Evolutionary conservation across 2,329 filamentous ascomycete genomes (phyloP).

Genomic region (Cryphonectria japonica): DNA sequence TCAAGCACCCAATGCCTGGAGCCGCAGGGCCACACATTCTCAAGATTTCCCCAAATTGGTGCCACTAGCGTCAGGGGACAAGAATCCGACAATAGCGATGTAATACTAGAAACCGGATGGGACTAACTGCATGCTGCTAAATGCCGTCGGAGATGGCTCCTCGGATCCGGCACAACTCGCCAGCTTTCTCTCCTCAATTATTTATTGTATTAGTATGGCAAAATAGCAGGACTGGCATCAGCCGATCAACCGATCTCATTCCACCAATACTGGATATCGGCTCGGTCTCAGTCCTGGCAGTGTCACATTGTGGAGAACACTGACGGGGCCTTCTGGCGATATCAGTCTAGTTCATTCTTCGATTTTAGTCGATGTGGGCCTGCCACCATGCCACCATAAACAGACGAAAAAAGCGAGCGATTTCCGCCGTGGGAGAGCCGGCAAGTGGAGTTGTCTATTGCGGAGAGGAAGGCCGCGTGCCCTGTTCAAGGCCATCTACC

Average conservation of each 20-base stretch:
- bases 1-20: not conserved
- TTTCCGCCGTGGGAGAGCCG: not conserved
- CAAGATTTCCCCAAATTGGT: not conserved
- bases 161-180: conserved; percentile 15
- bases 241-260: conserved; percentile 13
- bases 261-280: conserved; percentile 2
- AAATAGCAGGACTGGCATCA: conserved; percentile 6
- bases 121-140: not conserved
- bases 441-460: not conserved
- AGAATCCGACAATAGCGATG: not conserved
- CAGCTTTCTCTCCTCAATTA: not conserved
- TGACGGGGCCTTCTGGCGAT: not conserved
- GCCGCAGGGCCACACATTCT: not conserved
- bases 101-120: not conserved
- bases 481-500: not conserved
- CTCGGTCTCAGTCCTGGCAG: not conserved
- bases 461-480: not conserved
- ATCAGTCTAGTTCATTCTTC: not conserved
- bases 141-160: not conserved
- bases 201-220: not conserved
- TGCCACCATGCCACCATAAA: not conserved
- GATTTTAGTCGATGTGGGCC: not conserved
- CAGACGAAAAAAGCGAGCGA: conserved; percentile 1
- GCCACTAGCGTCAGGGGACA: not conserved
- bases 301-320: not conserved